These are phyloP conservation scores for Pholiota microspora DNA, from an alignment of 768 basidiomycete genomes.

Conservation along the genomic window DNA sequence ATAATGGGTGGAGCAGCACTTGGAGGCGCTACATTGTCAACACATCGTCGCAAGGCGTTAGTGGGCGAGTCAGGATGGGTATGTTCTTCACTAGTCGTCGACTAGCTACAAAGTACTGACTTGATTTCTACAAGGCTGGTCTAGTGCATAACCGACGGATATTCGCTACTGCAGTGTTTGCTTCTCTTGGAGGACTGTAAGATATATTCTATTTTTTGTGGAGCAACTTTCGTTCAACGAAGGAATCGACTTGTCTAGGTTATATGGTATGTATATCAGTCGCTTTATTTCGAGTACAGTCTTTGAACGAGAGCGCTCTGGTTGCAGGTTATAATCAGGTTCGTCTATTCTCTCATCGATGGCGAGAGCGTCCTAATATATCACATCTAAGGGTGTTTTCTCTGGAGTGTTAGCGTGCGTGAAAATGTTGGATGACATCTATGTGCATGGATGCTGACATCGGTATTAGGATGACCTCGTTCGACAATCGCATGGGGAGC, in stretches of 20 bases:
- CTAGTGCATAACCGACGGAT: slow-evolving; percentile 64
- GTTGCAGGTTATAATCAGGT: slow-evolving; percentile 64
- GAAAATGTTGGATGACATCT: neutral
- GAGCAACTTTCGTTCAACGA: neutral
- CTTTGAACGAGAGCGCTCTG: slow-evolving; percentile 1
- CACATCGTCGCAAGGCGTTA: slow-evolving; percentile 49
- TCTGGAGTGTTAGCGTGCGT: slow-evolving; percentile 67
- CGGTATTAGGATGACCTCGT: slow-evolving; percentile 44
- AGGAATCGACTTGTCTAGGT: slow-evolving; percentile 30
- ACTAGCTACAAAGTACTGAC: neutral
- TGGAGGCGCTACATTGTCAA: slow-evolving; percentile 29
- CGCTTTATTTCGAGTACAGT: neutral
- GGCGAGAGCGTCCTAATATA: neutral
- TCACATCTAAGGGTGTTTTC: slow-evolving; percentile 58
- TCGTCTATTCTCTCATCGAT: slow-evolving; percentile 6
- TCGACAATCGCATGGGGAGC: slow-evolving; percentile 52
- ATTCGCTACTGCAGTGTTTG: slow-evolving; percentile 71
- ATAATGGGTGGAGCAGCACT: slow-evolving; percentile 46
- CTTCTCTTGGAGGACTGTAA: slow-evolving; percentile 74
- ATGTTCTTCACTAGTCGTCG: slow-evolving; percentile 1
- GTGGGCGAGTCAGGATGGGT: slow-evolving; percentile 72
- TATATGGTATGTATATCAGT: slow-evolving; percentile 47
- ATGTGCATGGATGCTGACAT: neutral
- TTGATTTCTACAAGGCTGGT: slow-evolving; percentile 41
- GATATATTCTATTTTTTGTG: slow-evolving; percentile 22